Evolutionary conservation across 108 stramenopile genomes (phyloP), one percentile per base, ranked within the genome.

Genomic region (Nitzschia sp.): DNA sequence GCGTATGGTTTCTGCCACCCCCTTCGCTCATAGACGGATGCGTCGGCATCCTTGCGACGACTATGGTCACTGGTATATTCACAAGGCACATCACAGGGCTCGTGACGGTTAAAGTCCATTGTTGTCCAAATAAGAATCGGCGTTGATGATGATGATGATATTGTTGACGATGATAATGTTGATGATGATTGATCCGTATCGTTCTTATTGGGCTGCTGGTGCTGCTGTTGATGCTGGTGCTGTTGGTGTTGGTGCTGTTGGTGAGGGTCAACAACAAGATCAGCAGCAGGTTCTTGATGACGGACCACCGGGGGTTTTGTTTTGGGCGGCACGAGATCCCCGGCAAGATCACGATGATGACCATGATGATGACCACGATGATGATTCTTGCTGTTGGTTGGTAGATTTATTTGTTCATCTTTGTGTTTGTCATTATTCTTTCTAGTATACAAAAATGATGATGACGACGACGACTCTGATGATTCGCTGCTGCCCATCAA

Each of bases 11-110:
- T 1, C 0, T 5, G 13, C 23, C 44, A 61, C 44, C 60, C 60
- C 26, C 60, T 17, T 61, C 35, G 60, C 44, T 61, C 60, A 13
- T 41, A 61, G 36, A 61, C 60, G 2, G 32, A 61, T 1, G 60
- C 60, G 45, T 61, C 60, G 23, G 60, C 35, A 2, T 41, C 23
- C 21, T 5, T 1, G 1, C 41, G 60, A 41, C n/a, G 41, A 45
- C 32, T 25, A 1, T 17, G 1, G 9, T 22, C 11, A 23, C 38
- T 25, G 23, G 60, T 61, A 41, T 61, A 61, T 22, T 44, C 19
- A 61, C 60, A 61, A 25, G 36, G 41, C 16, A 61, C 60, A 44
- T 61, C 60, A 61, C 60, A 61, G 1, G 60, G 60, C 22, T 61
- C 60, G 21, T 26, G 5, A 15, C 60, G 60, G 45, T 61, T 27